Base-by-base conservation (phyloP, 768 basidiomycete species). In the Pleurotus tuoliensis region DNA sequence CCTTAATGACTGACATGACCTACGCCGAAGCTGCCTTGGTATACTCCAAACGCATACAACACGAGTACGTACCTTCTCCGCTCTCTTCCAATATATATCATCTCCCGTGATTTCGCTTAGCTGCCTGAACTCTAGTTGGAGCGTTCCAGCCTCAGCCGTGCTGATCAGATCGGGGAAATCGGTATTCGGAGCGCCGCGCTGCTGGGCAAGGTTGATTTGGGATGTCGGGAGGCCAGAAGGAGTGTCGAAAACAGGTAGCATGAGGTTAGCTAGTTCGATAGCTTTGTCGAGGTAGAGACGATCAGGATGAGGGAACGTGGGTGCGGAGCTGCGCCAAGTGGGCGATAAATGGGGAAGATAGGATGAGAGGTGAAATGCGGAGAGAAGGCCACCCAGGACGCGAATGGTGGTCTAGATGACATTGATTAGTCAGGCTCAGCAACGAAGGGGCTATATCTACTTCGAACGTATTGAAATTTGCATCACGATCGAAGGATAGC, bases 91-190 rank as follows among this genome's bases (percentile, higher is more conserved):
- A 68, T 92, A 98, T 5, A 73, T 70, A 2, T 85, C 81, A 47
- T 95, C 83, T 9, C 82, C 90, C 0, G 91, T 92, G 44, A 97
- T 67, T 58, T 84, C 69, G 49, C 84, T 84, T n/a, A 98, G 76
- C 68, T 97, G 96, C 61, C 87, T 83, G 66, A 98, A 85, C 69
- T 97, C 95, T 16, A 98, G 81, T 69, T 97, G 93, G 20, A 96
- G 73, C 0, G 92, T 95, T 6, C 87, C 82, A n/a, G 85, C 87
- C 67, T 98, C 95, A 0, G 95, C 91, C 9, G 91, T 86, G 62
- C 86, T 88, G 47, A 88, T 82, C 12, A 89, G 70, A 1, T 81
- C 82, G 3, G 76, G 73, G 58, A 84, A 84, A 56, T 86, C 83
- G 0, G 44, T 58, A 57, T 90, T 84, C 0, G 81, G 75, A 4